Evolutionary conservation across 2,329 filamentous ascomycete genomes (phyloP), one percentile per base, ranked within the genome.

Genomic region (Alternaria novae-zelandiae): DNA sequence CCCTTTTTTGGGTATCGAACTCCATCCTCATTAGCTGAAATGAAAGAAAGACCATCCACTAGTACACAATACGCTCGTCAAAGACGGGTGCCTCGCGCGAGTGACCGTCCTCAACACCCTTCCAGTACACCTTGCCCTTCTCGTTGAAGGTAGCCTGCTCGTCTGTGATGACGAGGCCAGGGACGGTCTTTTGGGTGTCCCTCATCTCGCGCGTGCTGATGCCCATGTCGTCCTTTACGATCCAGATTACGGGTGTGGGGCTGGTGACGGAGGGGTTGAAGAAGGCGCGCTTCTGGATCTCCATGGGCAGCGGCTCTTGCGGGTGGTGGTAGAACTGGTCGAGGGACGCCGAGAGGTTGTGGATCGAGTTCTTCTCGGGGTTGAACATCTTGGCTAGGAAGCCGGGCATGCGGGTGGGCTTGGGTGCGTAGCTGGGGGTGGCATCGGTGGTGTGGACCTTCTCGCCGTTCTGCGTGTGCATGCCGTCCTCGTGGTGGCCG

Each of bases 221-320:
- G 4, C 83, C 82, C 72, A 82, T 76, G 13, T 78, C 76, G 62
- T 85, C 83, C 13, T 72, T 72, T 1, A 82, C 81, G 17, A 84
- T 81, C 83, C 83, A 85, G 13, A 85, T 61, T 13, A 80, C 78
- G 3, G 83, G 82, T 2, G 78, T 81, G 53, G 81, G 78, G 15
- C 75, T 78, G 1, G 78, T 83, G 36, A 85, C 76, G 0, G 80
- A 81, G 2, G 83, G 83, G 53, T 82, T 79, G 54, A 81, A 75
- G 69, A 79, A 85, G 5, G 83, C 83, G 45, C 81, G 78, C 59
- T 80, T 77, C 43, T 77, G 76, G 36, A 82, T 64, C 62, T 79
- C 71, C 23, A 74, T 61, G 26, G 74, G 70, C 58, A 80, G 72
- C 41, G 75, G 65, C 58, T 76, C 57, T 61, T 79, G 71, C 53